Percentiles rank a stretch among this genome's conserved stretches.
phyloP scores from a whole-genome alignment of 352 stramenopile species.

The Pythium aristosporum region DNA sequence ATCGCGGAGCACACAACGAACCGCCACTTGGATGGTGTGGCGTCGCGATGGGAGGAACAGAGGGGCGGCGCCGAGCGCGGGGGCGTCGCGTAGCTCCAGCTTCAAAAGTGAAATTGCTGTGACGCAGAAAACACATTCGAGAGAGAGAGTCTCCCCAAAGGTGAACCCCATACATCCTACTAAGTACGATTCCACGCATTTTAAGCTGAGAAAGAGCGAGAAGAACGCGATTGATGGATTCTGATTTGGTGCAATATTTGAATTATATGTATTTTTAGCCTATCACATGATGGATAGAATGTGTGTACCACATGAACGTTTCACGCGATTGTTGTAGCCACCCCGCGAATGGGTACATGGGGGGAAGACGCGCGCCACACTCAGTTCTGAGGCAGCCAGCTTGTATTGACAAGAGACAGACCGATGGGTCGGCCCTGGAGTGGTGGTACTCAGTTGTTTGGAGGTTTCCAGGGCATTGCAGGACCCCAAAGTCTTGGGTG shows the following conservation, averaged over 20 bases:
- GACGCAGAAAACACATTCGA: neutral
- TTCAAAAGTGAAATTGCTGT: neutral
- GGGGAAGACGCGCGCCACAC: no score
- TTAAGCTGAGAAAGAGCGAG: neutral
- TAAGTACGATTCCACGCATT: conserved; percentile 1
- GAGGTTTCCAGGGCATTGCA: no score
- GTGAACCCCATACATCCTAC: neutral
- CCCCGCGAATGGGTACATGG: neutral
- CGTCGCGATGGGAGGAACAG: neutral
- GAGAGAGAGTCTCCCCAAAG: neutral
- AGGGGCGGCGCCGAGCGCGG: neutral
- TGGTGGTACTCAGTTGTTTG: no score
- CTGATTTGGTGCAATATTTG: conserved; percentile 14
- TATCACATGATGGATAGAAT: neutral
- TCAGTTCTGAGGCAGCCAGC: no score
- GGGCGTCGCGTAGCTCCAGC: neutral
- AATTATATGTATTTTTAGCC: conserved; percentile 3
- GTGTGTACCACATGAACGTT: conserved; percentile 10
- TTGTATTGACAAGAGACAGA: neutral
- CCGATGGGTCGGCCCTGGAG: neutral
- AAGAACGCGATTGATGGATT: neutral
- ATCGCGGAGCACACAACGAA: conserved; percentile 10
- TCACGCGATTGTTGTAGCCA: neutral
- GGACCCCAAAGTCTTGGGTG: no score
- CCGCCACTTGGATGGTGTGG: neutral